Conservation (phyloP, 192 early-diverging fungal genomes). For the Coemansia sp. region DNA sequence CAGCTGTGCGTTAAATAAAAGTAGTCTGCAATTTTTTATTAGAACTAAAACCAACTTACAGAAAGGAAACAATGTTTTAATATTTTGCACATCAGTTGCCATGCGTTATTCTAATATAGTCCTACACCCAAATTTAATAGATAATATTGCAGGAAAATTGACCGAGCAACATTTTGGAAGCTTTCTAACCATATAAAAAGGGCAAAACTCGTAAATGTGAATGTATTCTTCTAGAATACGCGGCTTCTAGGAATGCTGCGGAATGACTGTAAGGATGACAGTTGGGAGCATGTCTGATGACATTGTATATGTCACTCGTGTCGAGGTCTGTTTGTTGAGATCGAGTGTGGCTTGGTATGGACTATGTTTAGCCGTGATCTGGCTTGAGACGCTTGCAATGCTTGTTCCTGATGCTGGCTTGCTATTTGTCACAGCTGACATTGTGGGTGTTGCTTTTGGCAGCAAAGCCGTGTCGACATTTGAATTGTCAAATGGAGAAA, state of each 20-base stretch:
- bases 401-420: background rate
- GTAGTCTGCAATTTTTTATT: background rate
- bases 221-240: background rate
- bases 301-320: slow-evolving; percentile 12
- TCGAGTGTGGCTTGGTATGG: slow-evolving; percentile 14
- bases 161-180: background rate
- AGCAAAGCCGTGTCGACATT: background rate
- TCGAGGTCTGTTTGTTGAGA: slow-evolving; percentile 12
- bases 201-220: no score
- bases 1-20: background rate
- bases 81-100: background rate
- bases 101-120: background rate
- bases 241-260: background rate
- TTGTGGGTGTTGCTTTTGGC: background rate
- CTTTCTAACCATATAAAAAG: no score
- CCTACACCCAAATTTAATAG: background rate
- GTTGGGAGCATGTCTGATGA: background rate
- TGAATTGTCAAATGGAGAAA: background rate
- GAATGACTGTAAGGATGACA: slow-evolving; percentile 20
- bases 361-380: background rate
- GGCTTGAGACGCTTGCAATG: background rate
- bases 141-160: no score
- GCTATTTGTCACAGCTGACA: background rate
- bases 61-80: background rate
- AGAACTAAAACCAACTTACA: background rate